phyloP scores from a whole-genome alignment of 1,139 yeast genomes.

The Kodamaea ohmeri region DNA sequence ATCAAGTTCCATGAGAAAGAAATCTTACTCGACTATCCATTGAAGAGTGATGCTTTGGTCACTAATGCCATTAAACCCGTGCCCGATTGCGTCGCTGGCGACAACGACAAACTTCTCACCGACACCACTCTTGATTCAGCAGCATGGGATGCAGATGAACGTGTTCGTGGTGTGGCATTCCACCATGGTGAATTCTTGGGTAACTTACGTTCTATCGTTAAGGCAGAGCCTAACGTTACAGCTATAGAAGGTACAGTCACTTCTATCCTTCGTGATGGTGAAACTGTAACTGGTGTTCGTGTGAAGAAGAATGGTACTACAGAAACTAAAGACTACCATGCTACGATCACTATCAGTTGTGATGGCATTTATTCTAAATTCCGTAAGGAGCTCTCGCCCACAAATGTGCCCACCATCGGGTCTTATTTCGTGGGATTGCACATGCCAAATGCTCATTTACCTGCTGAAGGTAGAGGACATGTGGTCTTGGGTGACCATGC shows the following conservation, averaged over 20 bases:
- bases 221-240: conserved; percentile 66
- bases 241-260: conserved; percentile 81
- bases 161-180: conserved; percentile 78
- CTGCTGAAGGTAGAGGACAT: conserved; percentile 79
- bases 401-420: conserved; percentile 62
- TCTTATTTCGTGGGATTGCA: conserved; percentile 88
- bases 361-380: conserved; percentile 96
- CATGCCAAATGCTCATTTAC: conserved; percentile 67
- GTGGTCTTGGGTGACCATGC: conserved; percentile 84
- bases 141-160: conserved; percentile 60
- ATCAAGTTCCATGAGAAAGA: conserved; percentile 60
- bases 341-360: conserved; percentile 71
- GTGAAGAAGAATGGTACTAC: conserved; percentile 30
- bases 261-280: conserved; percentile 50
- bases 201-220: conserved; percentile 73
- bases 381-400: conserved; percentile 64
- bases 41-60: conserved; percentile 46
- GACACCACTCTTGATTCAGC: conserved; percentile 49
- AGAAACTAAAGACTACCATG: conserved; percentile 34
- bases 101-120: conserved; percentile 50
- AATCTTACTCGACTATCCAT: conserved; percentile 69
- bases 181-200: conserved; percentile 87
- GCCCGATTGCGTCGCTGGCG: conserved; percentile 51
- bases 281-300: conserved; percentile 66
- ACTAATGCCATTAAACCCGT: conserved; percentile 49